A percentile compares a stretch with the other conserved stretches of the same genome.
phyloP scores from a whole-genome alignment of 2,329 filamentous ascomycete genomes.

The Calonectria hongkongensis region DNA sequence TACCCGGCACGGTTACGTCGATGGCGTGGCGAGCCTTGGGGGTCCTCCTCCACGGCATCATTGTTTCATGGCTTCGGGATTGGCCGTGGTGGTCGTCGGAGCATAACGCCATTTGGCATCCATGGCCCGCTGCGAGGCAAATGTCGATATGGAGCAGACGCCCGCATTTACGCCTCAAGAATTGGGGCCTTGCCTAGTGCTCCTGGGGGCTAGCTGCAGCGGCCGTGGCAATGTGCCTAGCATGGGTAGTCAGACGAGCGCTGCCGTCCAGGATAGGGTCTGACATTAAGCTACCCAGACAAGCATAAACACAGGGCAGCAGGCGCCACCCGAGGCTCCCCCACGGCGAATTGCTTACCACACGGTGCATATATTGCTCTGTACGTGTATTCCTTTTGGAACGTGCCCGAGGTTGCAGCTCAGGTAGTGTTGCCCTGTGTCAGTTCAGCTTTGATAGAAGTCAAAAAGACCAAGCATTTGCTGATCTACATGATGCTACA shows the following conservation, averaged over 20 bases:
- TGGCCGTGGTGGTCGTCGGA: not conserved
- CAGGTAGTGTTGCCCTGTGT: not conserved
- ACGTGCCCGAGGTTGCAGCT: not conserved
- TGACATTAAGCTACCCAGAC: constrained; percentile 20
- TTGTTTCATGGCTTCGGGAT: constrained; percentile 22
- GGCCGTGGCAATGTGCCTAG: not conserved
- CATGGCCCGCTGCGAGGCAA: constrained; percentile 3
- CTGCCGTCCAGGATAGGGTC: not conserved
- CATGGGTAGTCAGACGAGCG: not conserved
- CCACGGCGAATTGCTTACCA: not conserved
- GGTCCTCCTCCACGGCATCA: not conserved
- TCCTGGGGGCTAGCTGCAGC: not conserved
- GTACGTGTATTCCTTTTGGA: not conserved
- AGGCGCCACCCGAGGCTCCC: constrained; percentile 9
- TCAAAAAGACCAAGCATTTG: constrained; percentile 3
- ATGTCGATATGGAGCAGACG: constrained; percentile 7
- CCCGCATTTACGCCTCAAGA: not conserved
- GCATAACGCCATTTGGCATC: not conserved
- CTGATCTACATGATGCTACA: not conserved
- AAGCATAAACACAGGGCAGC: constrained; percentile 20
- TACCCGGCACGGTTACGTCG: constrained; percentile 18
- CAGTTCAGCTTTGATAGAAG: not conserved
- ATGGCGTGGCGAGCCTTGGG: not conserved
- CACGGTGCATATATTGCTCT: not conserved
- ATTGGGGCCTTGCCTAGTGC: not conserved